Percentiles rank a stretch among this genome's conserved stretches.
These are phyloP conservation scores for Colletotrichum orbiculare DNA, from an alignment of 2,329 filamentous ascomycete species.

Conservation along the genomic window DNA sequence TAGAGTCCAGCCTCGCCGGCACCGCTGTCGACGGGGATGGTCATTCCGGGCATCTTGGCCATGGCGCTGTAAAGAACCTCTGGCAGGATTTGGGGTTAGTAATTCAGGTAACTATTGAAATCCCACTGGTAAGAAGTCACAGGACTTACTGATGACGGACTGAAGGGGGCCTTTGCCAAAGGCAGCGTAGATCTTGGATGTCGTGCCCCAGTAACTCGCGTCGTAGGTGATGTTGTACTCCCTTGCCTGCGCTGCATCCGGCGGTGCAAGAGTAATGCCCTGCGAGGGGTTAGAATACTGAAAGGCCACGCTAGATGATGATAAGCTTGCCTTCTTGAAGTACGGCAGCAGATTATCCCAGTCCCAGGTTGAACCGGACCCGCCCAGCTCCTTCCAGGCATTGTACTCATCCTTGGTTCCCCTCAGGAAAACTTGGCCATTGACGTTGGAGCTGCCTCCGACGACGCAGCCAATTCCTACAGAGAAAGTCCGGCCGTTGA, in stretches of 20 bases:
- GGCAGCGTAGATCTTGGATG: slow-evolving; percentile 35
- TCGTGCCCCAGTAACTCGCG: slow-evolving; percentile 38
- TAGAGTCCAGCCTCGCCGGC: slow-evolving; percentile 42
- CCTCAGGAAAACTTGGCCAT: slow-evolving; percentile 51
- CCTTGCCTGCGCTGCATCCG: slow-evolving; percentile 30
- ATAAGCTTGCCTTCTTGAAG: slow-evolving; percentile 52
- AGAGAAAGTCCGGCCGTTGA: slow-evolving; percentile 41
- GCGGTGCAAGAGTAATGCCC: slow-evolving; percentile 39
- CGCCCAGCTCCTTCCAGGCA: slow-evolving; percentile 57
- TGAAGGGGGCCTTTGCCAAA: slow-evolving; percentile 35
- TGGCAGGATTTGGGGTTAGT: not conserved
- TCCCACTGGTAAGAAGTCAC: too few relatives aligned
- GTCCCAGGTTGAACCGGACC: slow-evolving; percentile 56
- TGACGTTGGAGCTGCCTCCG: slow-evolving; percentile 53
- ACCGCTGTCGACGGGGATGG: slow-evolving; percentile 40
- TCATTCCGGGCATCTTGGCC: slow-evolving; percentile 42
- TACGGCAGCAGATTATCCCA: slow-evolving; percentile 53
- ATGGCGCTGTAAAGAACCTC: slow-evolving; percentile 41
- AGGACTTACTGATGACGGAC: slow-evolving; percentile 36
- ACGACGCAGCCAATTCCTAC: slow-evolving; percentile 47
- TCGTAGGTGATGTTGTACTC: slow-evolving; percentile 40
- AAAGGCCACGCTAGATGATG: rapidly evolving
- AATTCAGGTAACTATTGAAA: not conserved
- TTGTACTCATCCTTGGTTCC: slow-evolving; percentile 53
- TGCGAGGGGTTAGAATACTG: not conserved